Base-by-base conservation (phyloP, 2,329 filamentous ascomycete genomes). In the Shiraia sp. region DNA sequence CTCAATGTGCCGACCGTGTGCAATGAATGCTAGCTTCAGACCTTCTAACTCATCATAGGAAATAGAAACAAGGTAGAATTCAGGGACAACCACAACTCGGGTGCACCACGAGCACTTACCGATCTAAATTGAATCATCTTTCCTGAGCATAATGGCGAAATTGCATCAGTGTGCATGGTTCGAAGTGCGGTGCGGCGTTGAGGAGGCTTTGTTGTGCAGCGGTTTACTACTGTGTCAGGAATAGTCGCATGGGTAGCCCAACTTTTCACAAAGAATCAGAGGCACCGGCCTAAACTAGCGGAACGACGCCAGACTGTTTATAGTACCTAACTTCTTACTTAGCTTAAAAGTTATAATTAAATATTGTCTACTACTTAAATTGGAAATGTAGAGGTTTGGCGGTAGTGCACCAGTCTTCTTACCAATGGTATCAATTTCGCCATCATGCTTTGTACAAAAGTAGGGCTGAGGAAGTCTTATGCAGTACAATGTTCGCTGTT, bases 11-110 rank as follows among this genome's bases (percentile, higher is more conserved):
- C n/a, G n/a, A n/a, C n/a, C n/a, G n/a, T n/a, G n/a, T n/a, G n/a
- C n/a, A n/a, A n/a, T n/a, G n/a, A n/a, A n/a, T n/a, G n/a, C n/a
- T n/a, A n/a, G n/a, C n/a, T n/a, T n/a, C n/a, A n/a, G n/a, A n/a
- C n/a, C n/a, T n/a, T n/a, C n/a, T n/a, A n/a, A n/a, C n/a, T n/a
- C n/a, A n/a, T 51, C 57, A 57, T 57, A 57, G 51, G 51, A 51
- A 49, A 46, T 38, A 49, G 17, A 33, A n/a, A 29, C 27, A 44
- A 45, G 25, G 56, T 50, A 40, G 47, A 42, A 30, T 39, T 33
- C 41, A 37, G 40, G 42, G 30, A 36, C 50, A 52, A 50, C 48
- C 46, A 51, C 46, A 46, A 23, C 19, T 47, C 46, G 39, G 30
- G n/a, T n/a, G n/a, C n/a, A n/a, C n/a, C n/a, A n/a, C n/a, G n/a